Conservation (phyloP, 345 rosid genomes). For the Citrus trifoliata region DNA sequence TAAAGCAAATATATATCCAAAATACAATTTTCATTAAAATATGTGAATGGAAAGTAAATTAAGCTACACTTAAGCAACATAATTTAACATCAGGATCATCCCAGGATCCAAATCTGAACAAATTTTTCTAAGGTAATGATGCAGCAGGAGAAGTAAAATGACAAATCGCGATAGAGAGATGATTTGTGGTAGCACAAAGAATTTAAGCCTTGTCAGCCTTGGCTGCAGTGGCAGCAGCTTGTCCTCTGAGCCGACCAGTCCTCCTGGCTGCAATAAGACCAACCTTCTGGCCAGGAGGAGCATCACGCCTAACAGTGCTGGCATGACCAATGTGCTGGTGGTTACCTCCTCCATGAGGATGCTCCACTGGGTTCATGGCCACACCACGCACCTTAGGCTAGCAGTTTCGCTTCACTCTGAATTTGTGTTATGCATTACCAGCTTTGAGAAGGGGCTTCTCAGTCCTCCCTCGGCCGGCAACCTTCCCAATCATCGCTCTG, state of each 20-base stretch:
- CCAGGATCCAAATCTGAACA: constrained; percentile 2
- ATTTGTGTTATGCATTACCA: constrained; percentile 50
- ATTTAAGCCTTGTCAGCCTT: constrained; percentile 32
- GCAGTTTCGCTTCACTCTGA: constrained; percentile 52
- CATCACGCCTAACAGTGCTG: constrained; percentile 49
- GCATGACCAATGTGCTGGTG: constrained; percentile 55
- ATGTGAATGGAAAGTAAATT: no score
- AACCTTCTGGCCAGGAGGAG: constrained; percentile 53
- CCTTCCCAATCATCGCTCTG: constrained; percentile 46
- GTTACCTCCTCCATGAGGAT: constrained; percentile 58
- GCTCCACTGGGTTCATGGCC: constrained; percentile 58
- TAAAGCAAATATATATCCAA: no score
- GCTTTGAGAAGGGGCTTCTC: constrained; percentile 55
- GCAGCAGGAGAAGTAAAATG: no score
- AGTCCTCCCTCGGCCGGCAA: constrained; percentile 49
- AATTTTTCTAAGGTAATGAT: constrained; percentile 1
- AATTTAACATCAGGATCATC: not conserved
- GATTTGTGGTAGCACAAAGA: not conserved
- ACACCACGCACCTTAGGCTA: constrained; percentile 61
- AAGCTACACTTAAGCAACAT: not conserved
- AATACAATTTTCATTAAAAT: no score
- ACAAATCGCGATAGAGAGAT: no score
- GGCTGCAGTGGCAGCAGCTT: constrained; percentile 37
- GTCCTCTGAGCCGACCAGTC: constrained; percentile 41
- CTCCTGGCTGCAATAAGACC: constrained; percentile 49